Percentiles rank a stretch among this genome's conserved stretches.
phyloP scores from a whole-genome alignment of 768 basidiomycete species.

The Strobilomyces echinocephalus region DNA sequence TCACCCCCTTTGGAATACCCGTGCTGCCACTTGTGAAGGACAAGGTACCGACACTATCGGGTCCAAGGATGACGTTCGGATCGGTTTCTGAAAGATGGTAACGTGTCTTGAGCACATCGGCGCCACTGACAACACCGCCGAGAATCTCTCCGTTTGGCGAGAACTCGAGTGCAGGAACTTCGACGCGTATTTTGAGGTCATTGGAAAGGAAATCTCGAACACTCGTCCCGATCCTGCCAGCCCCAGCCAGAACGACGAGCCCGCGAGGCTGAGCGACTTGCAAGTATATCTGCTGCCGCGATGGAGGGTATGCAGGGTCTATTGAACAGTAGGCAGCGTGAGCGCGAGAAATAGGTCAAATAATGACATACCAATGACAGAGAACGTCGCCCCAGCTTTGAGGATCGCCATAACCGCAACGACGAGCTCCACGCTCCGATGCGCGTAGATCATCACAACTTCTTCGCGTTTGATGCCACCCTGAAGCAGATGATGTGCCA shows the following conservation, averaged over 20 bases:
- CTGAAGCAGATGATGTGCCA: conserved; percentile 85
- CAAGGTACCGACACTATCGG: conserved; percentile 89
- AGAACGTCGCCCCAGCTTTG: conserved; percentile 95
- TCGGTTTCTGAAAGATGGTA: conserved; percentile 58
- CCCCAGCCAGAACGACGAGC: conserved; percentile 85
- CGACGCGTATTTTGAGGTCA: conserved; percentile 81
- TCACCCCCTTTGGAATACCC: conserved; percentile 97
- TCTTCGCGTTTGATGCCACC: conserved; percentile 88
- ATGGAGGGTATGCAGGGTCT: conserved; percentile 97
- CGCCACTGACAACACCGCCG: conserved; percentile 50
- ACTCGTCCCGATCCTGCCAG: conserved; percentile 71
- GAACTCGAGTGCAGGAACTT: conserved; percentile 86
- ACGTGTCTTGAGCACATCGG: conserved; percentile 60
- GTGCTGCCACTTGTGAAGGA: conserved; percentile 98
- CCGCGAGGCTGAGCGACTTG: conserved; percentile 89
- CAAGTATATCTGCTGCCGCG: conserved; percentile 89
- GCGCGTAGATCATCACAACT: conserved; percentile 97
- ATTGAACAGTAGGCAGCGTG: background rate
- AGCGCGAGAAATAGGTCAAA: background rate
- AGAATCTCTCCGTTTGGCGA: conserved; percentile 55
- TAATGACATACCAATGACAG: conserved; percentile 77
- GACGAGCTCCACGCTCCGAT: conserved; percentile 92
- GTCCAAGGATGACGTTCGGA: conserved; percentile 83
- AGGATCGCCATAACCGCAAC: conserved; percentile 96
- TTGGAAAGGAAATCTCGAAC: conserved; percentile 79